Conservation (phyloP, 768 basidiomycete genomes). For the Xerocomellus intermedius region DNA sequence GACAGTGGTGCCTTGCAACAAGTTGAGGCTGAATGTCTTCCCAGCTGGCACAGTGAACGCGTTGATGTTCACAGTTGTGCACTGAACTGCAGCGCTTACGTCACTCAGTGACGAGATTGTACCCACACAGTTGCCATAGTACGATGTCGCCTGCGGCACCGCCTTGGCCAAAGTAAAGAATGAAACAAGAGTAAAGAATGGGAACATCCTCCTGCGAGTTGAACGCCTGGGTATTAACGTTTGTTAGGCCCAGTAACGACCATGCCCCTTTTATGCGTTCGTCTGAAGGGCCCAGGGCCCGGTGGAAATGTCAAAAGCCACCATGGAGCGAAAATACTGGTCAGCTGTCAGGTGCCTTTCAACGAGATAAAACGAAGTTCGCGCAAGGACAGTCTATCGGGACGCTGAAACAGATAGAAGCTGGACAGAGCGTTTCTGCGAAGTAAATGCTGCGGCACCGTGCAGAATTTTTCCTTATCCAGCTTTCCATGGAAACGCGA, state of each 20-base stretch:
- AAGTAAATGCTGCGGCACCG: not conserved
- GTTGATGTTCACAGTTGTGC: constrained; percentile 57
- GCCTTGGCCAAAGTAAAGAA: constrained; percentile 19
- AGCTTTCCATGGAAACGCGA: not conserved
- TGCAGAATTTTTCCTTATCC: not conserved
- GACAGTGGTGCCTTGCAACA: constrained; percentile 52
- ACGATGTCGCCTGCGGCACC: constrained; percentile 11
- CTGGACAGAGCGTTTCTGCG: not conserved
- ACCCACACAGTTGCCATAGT: constrained; percentile 42
- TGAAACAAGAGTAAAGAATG: constrained; percentile 10
- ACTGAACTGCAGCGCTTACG: constrained; percentile 49
- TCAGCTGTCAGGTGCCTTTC: too few relatives aligned
- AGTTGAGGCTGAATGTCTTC: constrained; percentile 44
- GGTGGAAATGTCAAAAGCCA: not conserved
- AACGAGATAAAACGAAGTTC: not conserved
- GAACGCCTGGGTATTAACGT: not conserved
- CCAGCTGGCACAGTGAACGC: constrained; percentile 57
- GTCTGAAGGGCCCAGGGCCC: not conserved
- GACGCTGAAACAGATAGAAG: not conserved
- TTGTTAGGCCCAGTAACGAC: not conserved
- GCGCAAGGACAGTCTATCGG: not conserved
- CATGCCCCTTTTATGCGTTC: constrained; percentile 2
- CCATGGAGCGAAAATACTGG: not conserved
- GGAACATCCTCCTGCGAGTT: constrained; percentile 7
- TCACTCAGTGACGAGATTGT: constrained; percentile 54